Conservation (phyloP, 805 yeast species). For the Pichia heedii region DNA sequence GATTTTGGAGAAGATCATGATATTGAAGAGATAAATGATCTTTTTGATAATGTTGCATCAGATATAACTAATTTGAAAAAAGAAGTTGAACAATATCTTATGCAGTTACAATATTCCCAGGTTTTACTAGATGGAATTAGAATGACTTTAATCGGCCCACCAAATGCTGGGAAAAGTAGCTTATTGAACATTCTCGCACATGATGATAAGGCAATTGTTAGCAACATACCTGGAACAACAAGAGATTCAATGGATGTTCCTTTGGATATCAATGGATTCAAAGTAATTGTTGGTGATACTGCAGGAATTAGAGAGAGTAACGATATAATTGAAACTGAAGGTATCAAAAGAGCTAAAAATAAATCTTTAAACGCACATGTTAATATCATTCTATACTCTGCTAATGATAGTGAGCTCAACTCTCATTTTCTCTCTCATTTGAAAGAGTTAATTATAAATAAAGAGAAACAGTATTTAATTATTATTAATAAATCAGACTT, state of each 20-base stretch:
- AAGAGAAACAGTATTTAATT: conserved; percentile 25
- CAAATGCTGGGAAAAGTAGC: conserved; percentile 95
- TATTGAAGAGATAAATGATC: conserved; percentile 49
- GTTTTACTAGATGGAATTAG: conserved; percentile 65
- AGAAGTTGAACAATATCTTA: conserved; percentile 38
- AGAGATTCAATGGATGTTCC: conserved; percentile 81
- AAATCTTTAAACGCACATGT: conserved; percentile 57
- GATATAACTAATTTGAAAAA: conserved; percentile 33
- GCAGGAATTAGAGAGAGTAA: conserved; percentile 69
- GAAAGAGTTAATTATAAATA: conserved; percentile 15
- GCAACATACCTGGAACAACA: conserved; percentile 89
- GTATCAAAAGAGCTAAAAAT: conserved; percentile 66
- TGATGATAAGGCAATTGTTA: conserved; percentile 83
- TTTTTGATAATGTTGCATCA: conserved; percentile 41
- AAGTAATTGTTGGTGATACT: conserved; percentile 80
- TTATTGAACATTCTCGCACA: conserved; percentile 66
- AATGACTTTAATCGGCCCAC: conserved; percentile 75
- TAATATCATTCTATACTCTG: conserved; percentile 55
- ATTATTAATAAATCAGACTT: conserved; percentile 59
- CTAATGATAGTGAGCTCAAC: conserved; percentile 25
- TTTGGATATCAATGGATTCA: conserved; percentile 73
- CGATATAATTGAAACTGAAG: conserved; percentile 48
- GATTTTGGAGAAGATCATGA: conserved; percentile 96
- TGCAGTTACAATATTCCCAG: conserved; percentile 46
- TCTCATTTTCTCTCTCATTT: conserved; percentile 34